These are phyloP conservation scores for Didymella sp. DNA, from an alignment of 2,329 filamentous ascomycete genomes.

Conservation along the genomic window DNA sequence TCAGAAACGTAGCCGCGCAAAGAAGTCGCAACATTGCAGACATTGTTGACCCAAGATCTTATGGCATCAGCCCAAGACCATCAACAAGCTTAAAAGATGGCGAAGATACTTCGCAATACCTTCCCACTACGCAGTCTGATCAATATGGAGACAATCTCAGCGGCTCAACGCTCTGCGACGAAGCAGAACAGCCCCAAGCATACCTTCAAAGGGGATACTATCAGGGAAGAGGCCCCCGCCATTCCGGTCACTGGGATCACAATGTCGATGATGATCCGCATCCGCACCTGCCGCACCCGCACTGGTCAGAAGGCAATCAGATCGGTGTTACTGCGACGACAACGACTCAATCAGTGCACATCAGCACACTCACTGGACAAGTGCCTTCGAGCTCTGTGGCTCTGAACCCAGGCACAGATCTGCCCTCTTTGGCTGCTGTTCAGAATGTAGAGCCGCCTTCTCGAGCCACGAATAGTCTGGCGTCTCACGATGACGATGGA, in stretches of 20 bases:
- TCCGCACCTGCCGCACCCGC: background rate
- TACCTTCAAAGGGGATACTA: background rate
- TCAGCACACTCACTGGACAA: background rate
- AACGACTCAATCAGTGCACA: no score
- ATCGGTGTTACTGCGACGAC: background rate
- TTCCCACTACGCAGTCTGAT: background rate
- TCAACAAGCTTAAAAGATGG: background rate
- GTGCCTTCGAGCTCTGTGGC: background rate
- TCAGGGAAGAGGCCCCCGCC: background rate
- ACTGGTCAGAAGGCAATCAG: background rate
- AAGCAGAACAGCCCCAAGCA: background rate
- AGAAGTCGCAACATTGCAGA: background rate
- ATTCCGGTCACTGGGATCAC: background rate
- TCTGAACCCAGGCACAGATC: background rate
- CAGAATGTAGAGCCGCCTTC: background rate
- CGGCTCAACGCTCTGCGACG: background rate
- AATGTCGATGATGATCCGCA: background rate
- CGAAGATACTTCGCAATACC: background rate
- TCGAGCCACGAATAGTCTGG: background rate
- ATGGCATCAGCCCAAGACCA: background rate
- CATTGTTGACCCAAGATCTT: background rate
- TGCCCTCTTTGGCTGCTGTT: background rate
- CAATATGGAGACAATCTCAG: no score
- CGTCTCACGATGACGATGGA: background rate
- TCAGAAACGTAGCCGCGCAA: background rate